Evolutionary conservation across 495 filamentous ascomycete species (phyloP).

Genomic region (Astrocystis sublimbata): DNA sequence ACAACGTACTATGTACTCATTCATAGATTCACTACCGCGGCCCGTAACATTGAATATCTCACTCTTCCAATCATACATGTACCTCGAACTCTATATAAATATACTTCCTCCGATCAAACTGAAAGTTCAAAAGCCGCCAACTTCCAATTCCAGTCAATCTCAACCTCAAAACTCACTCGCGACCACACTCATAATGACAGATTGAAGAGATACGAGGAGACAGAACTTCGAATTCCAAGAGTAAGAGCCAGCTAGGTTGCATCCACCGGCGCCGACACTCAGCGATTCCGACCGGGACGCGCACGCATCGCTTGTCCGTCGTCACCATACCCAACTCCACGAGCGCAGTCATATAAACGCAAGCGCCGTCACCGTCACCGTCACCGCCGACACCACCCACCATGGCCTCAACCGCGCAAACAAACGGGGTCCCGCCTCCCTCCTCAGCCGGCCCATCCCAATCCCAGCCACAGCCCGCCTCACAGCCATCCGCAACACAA

Average conservation of each 20-base stretch:
- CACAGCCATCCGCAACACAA: slow-evolving; percentile 33
- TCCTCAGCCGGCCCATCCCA: slow-evolving; percentile 22
- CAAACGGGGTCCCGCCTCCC: slow-evolving; percentile 43
- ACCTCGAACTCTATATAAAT: no score
- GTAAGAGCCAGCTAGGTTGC: background rate
- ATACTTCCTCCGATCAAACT: background rate
- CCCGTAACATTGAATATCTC: background rate
- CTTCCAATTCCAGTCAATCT: no score
- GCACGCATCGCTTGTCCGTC: background rate
- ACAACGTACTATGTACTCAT: no score
- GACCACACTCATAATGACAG: background rate
- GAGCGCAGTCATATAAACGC: background rate
- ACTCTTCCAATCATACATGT: no score
- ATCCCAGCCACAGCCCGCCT: slow-evolving; percentile 32
- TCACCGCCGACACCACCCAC: slow-evolving; percentile 13
- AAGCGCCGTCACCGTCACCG: background rate
- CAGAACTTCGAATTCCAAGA: background rate
- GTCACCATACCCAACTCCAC: background rate
- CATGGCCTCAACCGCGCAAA: slow-evolving; percentile 35
- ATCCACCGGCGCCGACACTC: background rate
- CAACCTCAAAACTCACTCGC: background rate
- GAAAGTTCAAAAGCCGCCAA: background rate
- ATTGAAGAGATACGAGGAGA: background rate
- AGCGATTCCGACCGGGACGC: background rate
- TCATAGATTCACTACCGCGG: background rate